These are phyloP conservation scores for Zymoseptoria tritici DNA, from an alignment of 2,329 filamentous ascomycete genomes.

Conservation along the genomic window DNA sequence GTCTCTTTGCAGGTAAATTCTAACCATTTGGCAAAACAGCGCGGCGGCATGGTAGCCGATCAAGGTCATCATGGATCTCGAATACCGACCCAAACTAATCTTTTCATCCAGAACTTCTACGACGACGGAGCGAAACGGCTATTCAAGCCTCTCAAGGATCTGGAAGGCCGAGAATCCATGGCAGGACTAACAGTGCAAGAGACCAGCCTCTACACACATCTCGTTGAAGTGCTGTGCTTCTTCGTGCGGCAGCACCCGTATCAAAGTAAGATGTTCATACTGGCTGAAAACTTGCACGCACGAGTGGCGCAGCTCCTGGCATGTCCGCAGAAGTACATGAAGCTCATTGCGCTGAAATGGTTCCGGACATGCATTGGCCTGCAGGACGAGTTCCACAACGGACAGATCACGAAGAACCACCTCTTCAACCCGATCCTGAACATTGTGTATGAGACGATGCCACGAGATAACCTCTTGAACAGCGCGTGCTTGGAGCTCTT, in stretches of 20 bases:
- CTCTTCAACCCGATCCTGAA: conserved; percentile 79
- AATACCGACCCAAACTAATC: conserved; percentile 61
- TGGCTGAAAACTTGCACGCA: conserved; percentile 68
- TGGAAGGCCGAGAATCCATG: conserved; percentile 54
- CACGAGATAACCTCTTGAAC: conserved; percentile 85
- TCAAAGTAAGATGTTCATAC: conserved; percentile 80
- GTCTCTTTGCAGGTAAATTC: conserved; percentile 52
- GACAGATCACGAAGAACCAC: conserved; percentile 71
- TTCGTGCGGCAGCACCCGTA: conserved; percentile 85
- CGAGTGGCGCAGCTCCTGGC: conserved; percentile 75
- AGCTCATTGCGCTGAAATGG: conserved; percentile 86
- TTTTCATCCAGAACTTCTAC: conserved; percentile 83
- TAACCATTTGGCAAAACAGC: conserved; percentile 60
- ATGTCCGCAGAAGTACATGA: conserved; percentile 84
- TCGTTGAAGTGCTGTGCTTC: conserved; percentile 89
- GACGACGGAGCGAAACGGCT: conserved; percentile 76
- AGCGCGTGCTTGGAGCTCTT: conserved; percentile 93
- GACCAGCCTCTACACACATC: conserved; percentile 81
- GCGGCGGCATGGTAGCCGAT: conserved; percentile 27
- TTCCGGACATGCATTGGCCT: conserved; percentile 79
- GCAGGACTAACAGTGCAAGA: conserved; percentile 66
- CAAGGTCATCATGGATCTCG: conserved; percentile 12
- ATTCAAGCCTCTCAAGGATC: conserved; percentile 76
- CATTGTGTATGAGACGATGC: conserved; percentile 76
- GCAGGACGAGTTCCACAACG: conserved; percentile 86